phyloP scores from a whole-genome alignment of 2,329 filamentous ascomycete genomes.

The Penicillium palitans region DNA sequence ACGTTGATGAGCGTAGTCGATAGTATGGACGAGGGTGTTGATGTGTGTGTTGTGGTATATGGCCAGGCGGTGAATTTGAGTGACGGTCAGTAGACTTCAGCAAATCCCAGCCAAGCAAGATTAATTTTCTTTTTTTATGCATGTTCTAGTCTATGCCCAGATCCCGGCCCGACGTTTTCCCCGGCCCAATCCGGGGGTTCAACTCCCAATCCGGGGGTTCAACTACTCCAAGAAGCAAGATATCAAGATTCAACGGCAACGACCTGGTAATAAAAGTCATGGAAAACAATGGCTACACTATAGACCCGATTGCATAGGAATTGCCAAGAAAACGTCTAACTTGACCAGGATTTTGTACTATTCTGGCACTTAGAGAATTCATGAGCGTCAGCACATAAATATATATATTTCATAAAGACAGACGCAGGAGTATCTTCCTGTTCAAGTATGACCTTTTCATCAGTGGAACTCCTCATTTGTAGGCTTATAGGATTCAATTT shows the following conservation, averaged over 20 bases:
- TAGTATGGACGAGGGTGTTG: too few relatives aligned
- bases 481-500: neutral
- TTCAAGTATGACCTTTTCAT: neutral
- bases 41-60: too few relatives aligned
- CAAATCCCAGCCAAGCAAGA: too few relatives aligned
- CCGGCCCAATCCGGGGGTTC: neutral
- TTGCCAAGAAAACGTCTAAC: neutral
- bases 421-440: neutral
- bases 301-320: neutral
- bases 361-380: neutral
- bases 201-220: neutral
- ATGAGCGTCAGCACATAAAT: neutral
- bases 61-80: too few relatives aligned
- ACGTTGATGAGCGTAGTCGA: too few relatives aligned
- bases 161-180: conserved; percentile 4
- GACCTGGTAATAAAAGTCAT: conserved; percentile 2
- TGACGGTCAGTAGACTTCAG: too few relatives aligned
- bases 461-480: neutral
- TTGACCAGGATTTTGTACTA: neutral
- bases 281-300: neutral
- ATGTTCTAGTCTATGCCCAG: neutral
- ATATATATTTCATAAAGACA: neutral
- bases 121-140: too few relatives aligned
- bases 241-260: conserved; percentile 4
- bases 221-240: conserved; percentile 4